Conservation (phyloP, 805 yeast genomes). For the Kodamaea fukazawae region DNA sequence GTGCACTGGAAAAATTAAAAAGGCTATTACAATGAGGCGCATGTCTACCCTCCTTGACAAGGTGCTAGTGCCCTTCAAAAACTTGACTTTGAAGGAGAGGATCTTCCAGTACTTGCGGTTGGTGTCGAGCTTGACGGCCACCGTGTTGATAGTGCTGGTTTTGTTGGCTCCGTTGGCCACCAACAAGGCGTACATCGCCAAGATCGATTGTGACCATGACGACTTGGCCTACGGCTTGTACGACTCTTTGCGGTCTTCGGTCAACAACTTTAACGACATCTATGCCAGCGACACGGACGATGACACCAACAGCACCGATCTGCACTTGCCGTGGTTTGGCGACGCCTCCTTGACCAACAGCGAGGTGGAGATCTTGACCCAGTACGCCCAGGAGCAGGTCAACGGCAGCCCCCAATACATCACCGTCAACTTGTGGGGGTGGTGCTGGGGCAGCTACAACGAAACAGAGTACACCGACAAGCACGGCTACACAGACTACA, state of each 20-base stretch:
- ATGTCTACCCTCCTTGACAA: neutral
- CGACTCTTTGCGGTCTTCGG: slow-evolving; percentile 37
- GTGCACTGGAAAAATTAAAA: neutral
- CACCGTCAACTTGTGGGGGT: slow-evolving; percentile 37
- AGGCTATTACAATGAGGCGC: neutral
- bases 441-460: slow-evolving; percentile 46
- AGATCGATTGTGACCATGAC: slow-evolving; percentile 49
- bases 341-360: slow-evolving; percentile 39
- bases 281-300: neutral
- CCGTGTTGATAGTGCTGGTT: slow-evolving; percentile 20
- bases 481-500: slow-evolving; percentile 14
- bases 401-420: slow-evolving; percentile 49
- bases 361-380: slow-evolving; percentile 43
- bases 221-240: slow-evolving; percentile 56
- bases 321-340: slow-evolving; percentile 11
- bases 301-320: neutral
- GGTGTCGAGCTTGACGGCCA: slow-evolving; percentile 12
- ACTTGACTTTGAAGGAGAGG: slow-evolving; percentile 25
- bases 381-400: slow-evolving; percentile 47
- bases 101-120: slow-evolving; percentile 27
- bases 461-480: slow-evolving; percentile 13
- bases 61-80: slow-evolving; percentile 17
- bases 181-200: slow-evolving; percentile 23
- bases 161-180: slow-evolving; percentile 24
- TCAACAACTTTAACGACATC: slow-evolving; percentile 17